Base-by-base conservation (phyloP, 352 stramenopile species). In the Pythium coloratum region DNA sequence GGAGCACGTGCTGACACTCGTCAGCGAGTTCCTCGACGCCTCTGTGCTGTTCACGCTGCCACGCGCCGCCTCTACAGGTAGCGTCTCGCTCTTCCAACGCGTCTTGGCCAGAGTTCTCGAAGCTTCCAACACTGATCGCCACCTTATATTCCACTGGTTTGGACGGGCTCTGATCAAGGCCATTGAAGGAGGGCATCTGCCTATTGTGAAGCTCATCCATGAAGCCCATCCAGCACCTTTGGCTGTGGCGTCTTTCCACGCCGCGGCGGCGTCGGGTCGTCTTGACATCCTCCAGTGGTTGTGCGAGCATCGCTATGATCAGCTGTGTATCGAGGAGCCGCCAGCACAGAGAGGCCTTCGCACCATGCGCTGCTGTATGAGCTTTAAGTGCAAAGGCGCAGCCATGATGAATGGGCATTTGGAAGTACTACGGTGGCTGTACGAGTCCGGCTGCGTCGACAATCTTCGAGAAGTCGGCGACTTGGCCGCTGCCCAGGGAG, bases 251-350 rank as follows among this genome's bases (percentile, higher is more conserved):
- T 51, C 59, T 7, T 53, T 58, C 28, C 14, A 40, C 26, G 51
- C 28, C 13, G 51, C 51, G 3, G 51, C 51, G 32, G 28, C 42
- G 4, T 63, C 61, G 20, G 62, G 62, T 9, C 62, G 57, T 20
- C 54, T 69, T 14, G 14, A 62, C 1, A 26, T 63, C 16, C 62
- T 69, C 5, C 42, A 62, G 34, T 69, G 54, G 54, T 8, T 69
- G 9, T 53, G 33, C 18, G 62, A 59, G 40, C 57, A 69, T 61
- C 40, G 36, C 10, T 34, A 38, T 8, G 46, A 53, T 24, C 46
- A 53, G 9, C 8, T 53, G 0, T 53, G 46, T 16, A 53, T 53
- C 46, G 46, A 53, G 8, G 46, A 30, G 20, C 46, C 46, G 33
- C 46, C 46, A 13, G 46, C 46, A 7, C n/a, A 24, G 18, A 53